phyloP scores from a whole-genome alignment of 1,284 basidiomycete genomes.

The Cerrena zonata region DNA sequence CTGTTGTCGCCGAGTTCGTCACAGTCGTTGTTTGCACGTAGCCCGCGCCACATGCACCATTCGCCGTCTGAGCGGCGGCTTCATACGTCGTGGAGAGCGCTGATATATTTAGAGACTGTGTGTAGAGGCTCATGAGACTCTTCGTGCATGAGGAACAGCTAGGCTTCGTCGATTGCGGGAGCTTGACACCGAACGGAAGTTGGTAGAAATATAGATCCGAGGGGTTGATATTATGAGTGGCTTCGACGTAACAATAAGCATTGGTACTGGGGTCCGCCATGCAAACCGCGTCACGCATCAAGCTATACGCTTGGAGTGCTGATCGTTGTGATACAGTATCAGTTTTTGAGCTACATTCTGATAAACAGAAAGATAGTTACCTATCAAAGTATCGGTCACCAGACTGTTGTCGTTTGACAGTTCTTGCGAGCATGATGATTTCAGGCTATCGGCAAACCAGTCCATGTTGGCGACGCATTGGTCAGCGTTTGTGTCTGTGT shows the following conservation, averaged over 20 bases:
- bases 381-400: conserved; percentile 46
- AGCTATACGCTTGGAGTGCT: conserved; percentile 54
- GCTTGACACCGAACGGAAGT: conserved; percentile 48
- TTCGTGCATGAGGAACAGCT: conserved; percentile 58
- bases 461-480: conserved; percentile 59
- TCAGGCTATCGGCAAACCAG: conserved; percentile 48
- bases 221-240: conserved; percentile 46
- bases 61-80: conserved; percentile 28
- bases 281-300: conserved; percentile 57
- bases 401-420: conserved; percentile 43
- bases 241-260: conserved; percentile 67
- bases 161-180: conserved; percentile 39
- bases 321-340: not conserved
- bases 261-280: conserved; percentile 46
- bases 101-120: conserved; percentile 13
- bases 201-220: conserved; percentile 64
- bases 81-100: conserved; percentile 38
- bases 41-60: conserved; percentile 30
- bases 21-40: conserved; percentile 22
- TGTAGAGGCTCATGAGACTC: conserved; percentile 48
- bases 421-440: conserved; percentile 47
- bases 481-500: conserved; percentile 42
- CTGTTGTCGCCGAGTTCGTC: not conserved
- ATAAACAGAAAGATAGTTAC: conserved; percentile 32
- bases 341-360: conserved; percentile 6